phyloP scores from a whole-genome alignment of 768 basidiomycete species.

The Mycena galericulata region DNA sequence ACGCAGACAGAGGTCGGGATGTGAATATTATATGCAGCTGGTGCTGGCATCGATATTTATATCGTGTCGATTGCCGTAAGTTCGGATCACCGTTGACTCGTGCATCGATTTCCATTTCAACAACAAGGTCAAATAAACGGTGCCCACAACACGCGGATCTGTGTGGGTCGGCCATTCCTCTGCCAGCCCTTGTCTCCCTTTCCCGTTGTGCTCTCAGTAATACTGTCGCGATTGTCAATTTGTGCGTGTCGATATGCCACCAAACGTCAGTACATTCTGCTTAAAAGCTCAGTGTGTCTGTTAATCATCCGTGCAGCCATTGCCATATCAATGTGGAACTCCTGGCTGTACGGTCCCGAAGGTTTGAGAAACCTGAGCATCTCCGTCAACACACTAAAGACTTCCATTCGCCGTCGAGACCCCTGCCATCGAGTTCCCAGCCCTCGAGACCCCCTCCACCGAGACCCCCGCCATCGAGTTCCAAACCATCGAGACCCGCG shows the following conservation, averaged over 20 bases:
- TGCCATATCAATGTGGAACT: constrained; percentile 12
- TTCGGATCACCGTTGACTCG: too few relatives aligned
- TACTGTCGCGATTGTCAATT: constrained; percentile 14
- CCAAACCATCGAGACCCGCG: too few relatives aligned
- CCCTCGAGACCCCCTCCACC: too few relatives aligned
- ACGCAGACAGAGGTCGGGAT: too few relatives aligned
- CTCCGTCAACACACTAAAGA: constrained; percentile 16
- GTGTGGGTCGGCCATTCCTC: constrained; percentile 1
- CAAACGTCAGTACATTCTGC: constrained; percentile 5
- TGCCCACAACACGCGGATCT: background rate
- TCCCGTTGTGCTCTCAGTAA: constrained; percentile 17
- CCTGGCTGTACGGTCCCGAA: constrained; percentile 5
- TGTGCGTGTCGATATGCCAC: constrained; percentile 7
- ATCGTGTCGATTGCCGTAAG: too few relatives aligned
- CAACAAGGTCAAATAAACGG: background rate
- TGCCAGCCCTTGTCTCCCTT: constrained; percentile 13
- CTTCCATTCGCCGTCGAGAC: constrained; percentile 8
- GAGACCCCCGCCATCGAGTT: too few relatives aligned
- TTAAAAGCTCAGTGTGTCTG: constrained; percentile 13
- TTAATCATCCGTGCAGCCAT: constrained; percentile 24
- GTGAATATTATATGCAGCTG: too few relatives aligned
- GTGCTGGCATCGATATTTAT: too few relatives aligned
- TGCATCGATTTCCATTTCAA: constrained; percentile 7
- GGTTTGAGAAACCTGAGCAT: constrained; percentile 17
- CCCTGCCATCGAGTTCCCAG: too few relatives aligned